These are phyloP conservation scores for Zelopaecilomyces penicillatus DNA, from an alignment of 2,329 filamentous ascomycete species.

Conservation along the genomic window DNA sequence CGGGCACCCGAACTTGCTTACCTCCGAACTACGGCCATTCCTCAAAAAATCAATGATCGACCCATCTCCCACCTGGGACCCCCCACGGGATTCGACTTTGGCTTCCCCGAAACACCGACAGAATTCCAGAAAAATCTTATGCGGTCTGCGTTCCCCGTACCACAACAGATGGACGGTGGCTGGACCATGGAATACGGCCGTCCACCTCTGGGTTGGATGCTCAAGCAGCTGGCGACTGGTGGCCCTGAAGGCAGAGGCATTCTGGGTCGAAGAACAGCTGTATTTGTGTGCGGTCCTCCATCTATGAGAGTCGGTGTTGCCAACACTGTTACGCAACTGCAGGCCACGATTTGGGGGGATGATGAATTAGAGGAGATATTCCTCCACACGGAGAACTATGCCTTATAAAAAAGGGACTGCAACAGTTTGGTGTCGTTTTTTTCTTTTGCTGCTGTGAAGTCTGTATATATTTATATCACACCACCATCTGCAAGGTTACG, in stretches of 20 bases:
- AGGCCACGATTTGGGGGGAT: constrained; percentile 75
- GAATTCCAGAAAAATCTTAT: constrained; percentile 84
- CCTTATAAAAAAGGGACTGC: constrained; percentile 44
- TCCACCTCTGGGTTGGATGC: constrained; percentile 78
- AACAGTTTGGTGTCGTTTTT: not conserved
- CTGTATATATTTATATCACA: not conserved
- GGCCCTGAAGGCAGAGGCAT: constrained; percentile 56
- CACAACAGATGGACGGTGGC: constrained; percentile 62
- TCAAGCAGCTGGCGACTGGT: constrained; percentile 72
- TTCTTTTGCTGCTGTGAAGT: not conserved
- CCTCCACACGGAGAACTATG: constrained; percentile 91
- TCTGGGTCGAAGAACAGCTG: constrained; percentile 72
- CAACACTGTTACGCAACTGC: constrained; percentile 73
- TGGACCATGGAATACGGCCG: constrained; percentile 92
- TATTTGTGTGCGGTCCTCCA: constrained; percentile 87
- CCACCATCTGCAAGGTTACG: not conserved
- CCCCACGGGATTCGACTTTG: constrained; percentile 63
- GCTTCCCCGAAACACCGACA: constrained; percentile 75
- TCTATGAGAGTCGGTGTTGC: constrained; percentile 82
- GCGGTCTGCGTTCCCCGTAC: constrained; percentile 76
- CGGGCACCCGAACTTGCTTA: constrained; percentile 49
- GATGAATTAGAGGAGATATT: constrained; percentile 80
- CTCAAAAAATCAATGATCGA: constrained; percentile 24
- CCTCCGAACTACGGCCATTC: constrained; percentile 40
- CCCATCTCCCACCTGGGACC: constrained; percentile 51